phyloP scores from a whole-genome alignment of 139 green algal genomes.

The Chlorella sp. region DNA sequence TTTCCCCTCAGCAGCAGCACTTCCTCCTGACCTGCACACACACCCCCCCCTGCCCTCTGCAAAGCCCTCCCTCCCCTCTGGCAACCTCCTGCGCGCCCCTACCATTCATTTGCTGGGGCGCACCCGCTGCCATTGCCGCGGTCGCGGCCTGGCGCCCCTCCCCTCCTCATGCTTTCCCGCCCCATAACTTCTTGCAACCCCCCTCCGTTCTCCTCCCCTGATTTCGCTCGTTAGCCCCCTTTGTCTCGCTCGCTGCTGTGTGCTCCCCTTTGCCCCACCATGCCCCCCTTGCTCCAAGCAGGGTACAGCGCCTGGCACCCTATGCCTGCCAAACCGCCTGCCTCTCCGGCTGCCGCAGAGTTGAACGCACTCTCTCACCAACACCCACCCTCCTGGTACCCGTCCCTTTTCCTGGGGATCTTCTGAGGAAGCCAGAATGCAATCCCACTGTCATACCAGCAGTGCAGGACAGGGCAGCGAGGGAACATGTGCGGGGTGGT shows the following conservation, averaged over 20 bases:
- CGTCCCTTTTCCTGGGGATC: no score
- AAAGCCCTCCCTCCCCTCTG: not conserved
- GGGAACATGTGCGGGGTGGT: no score
- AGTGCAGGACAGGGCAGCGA: no score
- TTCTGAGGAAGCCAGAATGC: no score
- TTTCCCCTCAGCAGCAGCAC: not conserved
- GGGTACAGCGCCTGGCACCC: not conserved
- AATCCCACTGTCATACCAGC: no score
- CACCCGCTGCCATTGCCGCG: not conserved
- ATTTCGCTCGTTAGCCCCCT: constrained; percentile 7
- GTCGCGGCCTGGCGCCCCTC: not conserved
- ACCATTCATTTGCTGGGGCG: not conserved
- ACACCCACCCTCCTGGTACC: no score
- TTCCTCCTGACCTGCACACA: not conserved
- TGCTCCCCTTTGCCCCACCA: no score
- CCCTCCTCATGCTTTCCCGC: not conserved
- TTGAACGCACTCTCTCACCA: no score
- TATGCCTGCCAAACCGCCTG: not conserved
- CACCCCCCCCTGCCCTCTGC: not conserved
- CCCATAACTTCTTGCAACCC: constrained; percentile 2
- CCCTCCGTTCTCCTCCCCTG: not conserved
- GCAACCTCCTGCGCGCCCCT: no score
- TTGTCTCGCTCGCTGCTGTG: not conserved
- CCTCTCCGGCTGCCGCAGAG: no score
- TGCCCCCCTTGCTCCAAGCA: no score